Conservation (phyloP, 371 early-diverging fungal genomes). For the Mortierella sp. region DNA sequence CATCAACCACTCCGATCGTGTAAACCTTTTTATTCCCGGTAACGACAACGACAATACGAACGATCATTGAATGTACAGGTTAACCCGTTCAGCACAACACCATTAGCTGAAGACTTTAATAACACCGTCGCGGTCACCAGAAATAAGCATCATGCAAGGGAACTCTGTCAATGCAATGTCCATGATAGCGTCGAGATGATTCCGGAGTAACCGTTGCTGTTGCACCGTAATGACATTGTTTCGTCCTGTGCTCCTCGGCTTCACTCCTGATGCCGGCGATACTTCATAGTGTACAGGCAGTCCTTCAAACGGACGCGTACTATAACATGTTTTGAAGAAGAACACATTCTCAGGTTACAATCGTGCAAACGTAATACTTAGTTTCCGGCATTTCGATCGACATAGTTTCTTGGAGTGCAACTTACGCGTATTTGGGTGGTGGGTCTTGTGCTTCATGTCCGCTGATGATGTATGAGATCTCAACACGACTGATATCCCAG, state of each 20-base stretch:
- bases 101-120: conserved; percentile 69
- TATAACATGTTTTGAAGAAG: conserved; percentile 21
- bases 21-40: no score
- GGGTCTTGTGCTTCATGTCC: conserved; percentile 72
- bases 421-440: conserved; percentile 70
- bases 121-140: conserved; percentile 84
- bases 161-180: conserved; percentile 75
- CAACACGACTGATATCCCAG: conserved; percentile 77
- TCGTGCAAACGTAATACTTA: no score
- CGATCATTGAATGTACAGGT: no score
- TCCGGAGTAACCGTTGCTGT: conserved; percentile 66
- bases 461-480: conserved; percentile 77
- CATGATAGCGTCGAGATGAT: conserved; percentile 82
- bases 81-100: background rate
- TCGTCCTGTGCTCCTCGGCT: conserved; percentile 37
- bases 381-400: background rate
- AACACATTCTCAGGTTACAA: no score
- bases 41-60: no score
- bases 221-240: conserved; percentile 55
- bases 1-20: no score
- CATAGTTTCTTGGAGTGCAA: background rate
- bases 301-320: conserved; percentile 66
- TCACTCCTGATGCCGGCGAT: conserved; percentile 48
- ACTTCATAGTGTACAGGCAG: conserved; percentile 67
- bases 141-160: conserved; percentile 83